Conservation (phyloP, 2,329 filamentous ascomycete genomes). For the Colletotrichum gigasporum region DNA sequence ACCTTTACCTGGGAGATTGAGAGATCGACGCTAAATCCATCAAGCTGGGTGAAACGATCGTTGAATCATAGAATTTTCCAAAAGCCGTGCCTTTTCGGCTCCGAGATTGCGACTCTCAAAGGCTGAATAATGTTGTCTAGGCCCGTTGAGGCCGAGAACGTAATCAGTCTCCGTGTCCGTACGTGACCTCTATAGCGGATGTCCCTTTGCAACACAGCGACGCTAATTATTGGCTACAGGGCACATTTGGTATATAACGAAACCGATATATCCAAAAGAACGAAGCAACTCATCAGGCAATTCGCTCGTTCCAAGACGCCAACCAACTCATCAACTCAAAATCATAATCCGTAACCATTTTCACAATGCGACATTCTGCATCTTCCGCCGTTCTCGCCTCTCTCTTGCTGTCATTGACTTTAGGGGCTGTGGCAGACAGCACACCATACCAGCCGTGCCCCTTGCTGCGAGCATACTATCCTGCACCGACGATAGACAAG, state of each 20-base stretch:
- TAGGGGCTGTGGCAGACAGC: not conserved
- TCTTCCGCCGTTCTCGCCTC: not conserved
- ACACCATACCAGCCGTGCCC: constrained; percentile 34
- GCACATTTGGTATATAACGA: not conserved
- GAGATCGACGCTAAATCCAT: not conserved
- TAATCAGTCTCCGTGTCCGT: not conserved
- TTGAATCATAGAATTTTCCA: not conserved
- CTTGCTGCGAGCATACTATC: constrained; percentile 33
- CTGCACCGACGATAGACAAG: constrained; percentile 24
- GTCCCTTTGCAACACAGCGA: no score
- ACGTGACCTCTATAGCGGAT: not conserved
- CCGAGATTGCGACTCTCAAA: no score
- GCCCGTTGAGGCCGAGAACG: not conserved
- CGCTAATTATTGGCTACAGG: not conserved
- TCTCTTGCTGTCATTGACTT: not conserved
- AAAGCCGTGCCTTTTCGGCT: no score
- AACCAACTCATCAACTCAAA: not conserved
- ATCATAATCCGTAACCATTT: not conserved
- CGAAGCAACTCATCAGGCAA: not conserved
- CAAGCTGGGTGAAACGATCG: not conserved
- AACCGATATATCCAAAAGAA: not conserved
- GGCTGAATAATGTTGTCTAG: no score
- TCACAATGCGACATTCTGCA: not conserved
- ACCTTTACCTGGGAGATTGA: not conserved
- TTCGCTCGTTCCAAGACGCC: no score